Evolutionary conservation across 2,329 filamentous ascomycete genomes (phyloP).

Genomic region (Phyllosticta ampelicida): DNA sequence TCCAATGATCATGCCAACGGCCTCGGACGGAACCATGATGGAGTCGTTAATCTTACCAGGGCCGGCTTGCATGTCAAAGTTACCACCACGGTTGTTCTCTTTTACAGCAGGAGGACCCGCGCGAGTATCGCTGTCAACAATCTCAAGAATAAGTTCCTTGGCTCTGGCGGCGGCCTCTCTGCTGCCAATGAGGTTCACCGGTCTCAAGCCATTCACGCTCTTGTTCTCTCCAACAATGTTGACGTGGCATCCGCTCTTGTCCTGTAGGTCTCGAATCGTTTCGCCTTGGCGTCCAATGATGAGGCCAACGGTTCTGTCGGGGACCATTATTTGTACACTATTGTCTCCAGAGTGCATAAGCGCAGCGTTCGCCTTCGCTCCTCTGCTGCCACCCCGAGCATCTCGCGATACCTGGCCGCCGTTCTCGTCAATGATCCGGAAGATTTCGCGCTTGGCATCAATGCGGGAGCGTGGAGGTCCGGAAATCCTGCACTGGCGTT

Average conservation of each 20-base stretch:
- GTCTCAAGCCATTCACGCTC: conserved; percentile 78
- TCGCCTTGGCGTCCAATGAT: conserved; percentile 92
- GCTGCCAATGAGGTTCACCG: conserved; percentile 81
- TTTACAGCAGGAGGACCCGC: conserved; percentile 24
- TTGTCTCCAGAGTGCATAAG: conserved; percentile 54
- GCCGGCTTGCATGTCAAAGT: conserved; percentile 27
- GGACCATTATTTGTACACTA: conserved; percentile 87
- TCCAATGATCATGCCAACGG: conserved; percentile 93
- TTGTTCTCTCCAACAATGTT: conserved; percentile 92
- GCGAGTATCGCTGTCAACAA: conserved; percentile 76
- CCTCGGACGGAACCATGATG: conserved; percentile 78
- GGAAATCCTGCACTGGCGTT: conserved; percentile 76
- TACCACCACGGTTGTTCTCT: conserved; percentile 29
- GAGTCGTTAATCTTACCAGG: conserved; percentile 63
- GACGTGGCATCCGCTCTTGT: conserved; percentile 86
- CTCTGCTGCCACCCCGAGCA: background rate
- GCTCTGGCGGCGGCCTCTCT: conserved; percentile 63
- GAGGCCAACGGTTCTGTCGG: conserved; percentile 80
- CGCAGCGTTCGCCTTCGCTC: background rate
- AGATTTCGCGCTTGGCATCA: conserved; percentile 73
- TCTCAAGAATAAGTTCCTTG: conserved; percentile 83
- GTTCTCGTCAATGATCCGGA: conserved; percentile 79
- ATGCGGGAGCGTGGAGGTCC: conserved; percentile 61
- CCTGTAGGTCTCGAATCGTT: conserved; percentile 85
- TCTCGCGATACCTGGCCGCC: conserved; percentile 40